Evolutionary conservation across 306 rosid genomes (phyloP), one percentile per base, ranked within the genome.

Genomic region (Trichosanthes truncata): DNA sequence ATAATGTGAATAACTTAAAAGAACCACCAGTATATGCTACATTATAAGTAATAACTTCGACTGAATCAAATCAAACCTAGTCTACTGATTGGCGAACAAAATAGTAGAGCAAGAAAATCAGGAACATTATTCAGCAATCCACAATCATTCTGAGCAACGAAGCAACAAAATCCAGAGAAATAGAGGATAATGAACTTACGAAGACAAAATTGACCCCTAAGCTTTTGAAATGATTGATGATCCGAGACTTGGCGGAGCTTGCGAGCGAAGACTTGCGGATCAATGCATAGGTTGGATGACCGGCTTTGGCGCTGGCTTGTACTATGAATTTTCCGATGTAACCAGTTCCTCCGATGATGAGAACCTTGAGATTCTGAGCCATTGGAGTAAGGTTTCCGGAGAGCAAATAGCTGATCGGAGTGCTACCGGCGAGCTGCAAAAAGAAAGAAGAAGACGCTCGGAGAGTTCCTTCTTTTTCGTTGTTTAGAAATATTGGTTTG

Each of bases 281-380:
- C 73, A 84, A 71, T 35, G 38, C 82, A 51, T 61, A 82, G 20
- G 87, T 82, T 6, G 81, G 84, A 53, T 84, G 83, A 12, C 86
- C 84, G 29, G 85, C 85, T 77, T 73, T 84, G 7, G 85, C 79
- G 79, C 89, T 84, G 6, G 89, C 84, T 74, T 80, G 84, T 40
- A 80, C 89, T 0, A 87, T 74, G 33, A 80, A 82, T 57, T 87
- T 87, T 5, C 87, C 87, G 23, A 82, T 82, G 65, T 82, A 82
- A 1, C 86, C 84, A 3, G 87, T 82, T 23, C 87, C 87, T 14
- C 87, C 89, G n/a, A 87, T 60, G 77, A 84, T 9, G 76, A 87
- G 79, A 60, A 87, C 65, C 76, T 80, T 84, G 80, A 82, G 83
- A 31, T 83, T 80, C 18, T 59, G 56, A 0, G 79, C 79, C 82